Conservation (phyloP, 1,139 yeast species). For the Arxiozyma telluris region DNA sequence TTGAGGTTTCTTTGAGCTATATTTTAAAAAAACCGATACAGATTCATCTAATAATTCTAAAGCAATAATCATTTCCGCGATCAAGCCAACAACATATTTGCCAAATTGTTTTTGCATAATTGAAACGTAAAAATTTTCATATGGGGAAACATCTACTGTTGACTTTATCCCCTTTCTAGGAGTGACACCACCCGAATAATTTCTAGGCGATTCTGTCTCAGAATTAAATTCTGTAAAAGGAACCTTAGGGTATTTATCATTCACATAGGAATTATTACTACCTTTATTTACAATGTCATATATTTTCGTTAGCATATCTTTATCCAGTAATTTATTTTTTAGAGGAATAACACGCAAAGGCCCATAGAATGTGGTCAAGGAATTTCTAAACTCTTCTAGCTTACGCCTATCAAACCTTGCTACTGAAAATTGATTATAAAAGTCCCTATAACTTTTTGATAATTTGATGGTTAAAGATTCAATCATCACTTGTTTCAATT, state of each 20-base stretch:
- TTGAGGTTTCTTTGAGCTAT: conserved; percentile 4
- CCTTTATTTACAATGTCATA: conserved; percentile 10
- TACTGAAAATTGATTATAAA: conserved; percentile 35
- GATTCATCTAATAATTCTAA: conserved; percentile 22
- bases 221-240: conserved; percentile 1
- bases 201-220: not conserved
- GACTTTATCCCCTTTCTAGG: not conserved
- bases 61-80: conserved; percentile 28
- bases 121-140: conserved; percentile 19
- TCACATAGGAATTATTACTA: not conserved
- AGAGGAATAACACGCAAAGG: conserved; percentile 37
- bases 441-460: conserved; percentile 38
- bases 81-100: conserved; percentile 23
- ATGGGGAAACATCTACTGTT: not conserved
- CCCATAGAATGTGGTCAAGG: conserved; percentile 33
- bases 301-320: conserved; percentile 14
- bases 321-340: conserved; percentile 16
- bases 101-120: conserved; percentile 31
- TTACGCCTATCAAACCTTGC: conserved; percentile 31
- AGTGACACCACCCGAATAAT: not conserved
- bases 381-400: conserved; percentile 35
- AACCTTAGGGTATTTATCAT: not conserved
- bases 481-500: conserved; percentile 29
- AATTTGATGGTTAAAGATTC: conserved; percentile 29
- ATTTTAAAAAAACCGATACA: conserved; percentile 11